Conservation (phyloP, 225 moss, liverwort and hornwort genomes). For the Pleurozium schreberi region DNA sequence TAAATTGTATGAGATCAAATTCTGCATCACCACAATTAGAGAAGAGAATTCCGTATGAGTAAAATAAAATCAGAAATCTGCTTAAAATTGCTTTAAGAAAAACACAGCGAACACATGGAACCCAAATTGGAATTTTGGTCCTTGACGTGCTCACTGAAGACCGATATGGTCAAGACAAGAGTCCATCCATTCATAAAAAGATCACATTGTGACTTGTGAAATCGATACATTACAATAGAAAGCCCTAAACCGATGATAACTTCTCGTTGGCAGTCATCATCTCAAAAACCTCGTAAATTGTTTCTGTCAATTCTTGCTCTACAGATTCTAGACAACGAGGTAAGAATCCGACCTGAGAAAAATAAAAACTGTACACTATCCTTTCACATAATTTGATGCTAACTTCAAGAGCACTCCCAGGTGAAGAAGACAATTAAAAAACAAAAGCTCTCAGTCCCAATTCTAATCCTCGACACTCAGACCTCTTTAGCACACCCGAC, state of each 20-base stretch:
- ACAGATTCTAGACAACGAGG: not conserved
- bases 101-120: not conserved
- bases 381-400: not conserved
- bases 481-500: not conserved
- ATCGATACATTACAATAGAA: not conserved
- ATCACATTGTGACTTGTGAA: not conserved
- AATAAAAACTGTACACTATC: conserved; percentile 11
- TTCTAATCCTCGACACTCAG: not conserved
- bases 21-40: not conserved
- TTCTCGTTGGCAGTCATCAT: not conserved
- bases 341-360: not conserved
- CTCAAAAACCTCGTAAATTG: not conserved
- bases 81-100: not conserved
- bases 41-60: not conserved
- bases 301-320: not conserved
- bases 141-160: not conserved
- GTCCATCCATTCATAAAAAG: not conserved
- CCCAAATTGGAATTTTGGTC: not conserved
- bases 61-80: not conserved
- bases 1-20: too few relatives aligned
- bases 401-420: conserved; percentile 12
- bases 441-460: not conserved
- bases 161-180: not conserved
- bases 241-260: not conserved
- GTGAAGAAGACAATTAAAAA: conserved; percentile 6